Evolutionary conservation across 305 asterid genomes (phyloP).

Genomic region (Fraxinus sp.): DNA sequence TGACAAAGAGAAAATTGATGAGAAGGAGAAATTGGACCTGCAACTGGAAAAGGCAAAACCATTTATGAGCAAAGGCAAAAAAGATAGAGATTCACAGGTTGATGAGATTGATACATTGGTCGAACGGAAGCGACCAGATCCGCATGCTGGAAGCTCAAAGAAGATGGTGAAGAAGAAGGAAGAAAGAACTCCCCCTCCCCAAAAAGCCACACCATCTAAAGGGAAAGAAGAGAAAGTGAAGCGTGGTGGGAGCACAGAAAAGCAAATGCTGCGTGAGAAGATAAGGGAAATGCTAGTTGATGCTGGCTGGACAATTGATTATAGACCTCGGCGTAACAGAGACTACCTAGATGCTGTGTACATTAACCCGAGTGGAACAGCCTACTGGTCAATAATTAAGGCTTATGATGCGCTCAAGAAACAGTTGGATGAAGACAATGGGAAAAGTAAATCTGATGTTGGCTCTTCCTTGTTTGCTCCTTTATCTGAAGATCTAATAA

Average conservation of each 20-base stretch:
- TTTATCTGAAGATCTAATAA: constrained; percentile 72
- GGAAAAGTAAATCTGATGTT: constrained; percentile 37
- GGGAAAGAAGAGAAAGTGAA: constrained; percentile 55
- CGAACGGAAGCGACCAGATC: constrained; percentile 61
- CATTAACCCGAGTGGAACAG: constrained; percentile 80
- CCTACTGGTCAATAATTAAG: constrained; percentile 90
- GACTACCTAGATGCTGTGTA: constrained; percentile 91
- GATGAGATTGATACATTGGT: constrained; percentile 61
- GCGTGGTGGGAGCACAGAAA: constrained; percentile 86
- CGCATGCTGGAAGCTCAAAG: constrained; percentile 47
- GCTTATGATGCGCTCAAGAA: constrained; percentile 90
- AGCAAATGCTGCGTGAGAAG: constrained; percentile 75
- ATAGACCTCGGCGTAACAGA: constrained; percentile 83
- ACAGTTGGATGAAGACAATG: constrained; percentile 52
- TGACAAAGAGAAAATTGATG: constrained; percentile 43
- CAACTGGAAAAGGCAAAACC: constrained; percentile 42
- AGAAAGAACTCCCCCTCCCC: constrained; percentile 28
- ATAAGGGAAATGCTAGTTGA: constrained; percentile 76
- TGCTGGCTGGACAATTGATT: constrained; percentile 89
- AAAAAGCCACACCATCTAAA: constrained; percentile 32
- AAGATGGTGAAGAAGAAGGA: constrained; percentile 57
- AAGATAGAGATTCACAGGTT: constrained; percentile 36
- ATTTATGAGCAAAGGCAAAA: constrained; percentile 37
- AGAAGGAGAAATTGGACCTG: constrained; percentile 43
- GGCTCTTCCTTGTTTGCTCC: constrained; percentile 61